These are phyloP conservation scores for Salicornia ramosissima DNA, from an alignment of 148 eudicot species.

Conservation along the genomic window DNA sequence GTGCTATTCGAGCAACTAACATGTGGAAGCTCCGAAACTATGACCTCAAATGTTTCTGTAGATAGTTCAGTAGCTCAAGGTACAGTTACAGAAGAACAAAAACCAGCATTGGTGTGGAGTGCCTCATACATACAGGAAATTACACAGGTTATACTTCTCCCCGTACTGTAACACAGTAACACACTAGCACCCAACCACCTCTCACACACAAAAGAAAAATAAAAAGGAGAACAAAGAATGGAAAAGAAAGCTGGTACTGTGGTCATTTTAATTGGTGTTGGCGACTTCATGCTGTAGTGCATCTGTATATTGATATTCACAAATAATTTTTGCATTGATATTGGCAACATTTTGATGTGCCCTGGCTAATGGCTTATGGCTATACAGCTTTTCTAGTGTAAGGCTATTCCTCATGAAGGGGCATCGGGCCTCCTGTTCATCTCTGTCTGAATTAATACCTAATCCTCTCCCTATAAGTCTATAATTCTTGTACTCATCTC, in stretches of 20 bases:
- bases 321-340: neutral
- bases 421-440: neutral
- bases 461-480: neutral
- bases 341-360: too few relatives aligned
- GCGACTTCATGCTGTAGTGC: too few relatives aligned
- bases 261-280: neutral
- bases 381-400: neutral
- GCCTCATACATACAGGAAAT: constrained; percentile 61
- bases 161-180: too few relatives aligned
- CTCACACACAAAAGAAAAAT: neutral
- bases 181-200: neutral
- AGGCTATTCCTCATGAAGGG: neutral
- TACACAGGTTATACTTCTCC: constrained; percentile 39
- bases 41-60: constrained; percentile 31
- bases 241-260: too few relatives aligned
- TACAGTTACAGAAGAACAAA: constrained; percentile 33
- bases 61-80: constrained; percentile 21
- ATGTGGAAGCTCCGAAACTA: constrained; percentile 33
- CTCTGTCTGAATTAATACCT: neutral
- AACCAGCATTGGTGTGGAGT: constrained; percentile 70
- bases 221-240: neutral
- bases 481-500: neutral
- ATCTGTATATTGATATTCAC: neutral
- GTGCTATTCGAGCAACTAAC: constrained; percentile 41
- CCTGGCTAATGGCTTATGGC: too few relatives aligned